Evolutionary conservation across 2,329 filamentous ascomycete species (phyloP), one percentile per base, ranked within the genome.

Genomic region (Teratosphaeria pseudoeucalypti): DNA sequence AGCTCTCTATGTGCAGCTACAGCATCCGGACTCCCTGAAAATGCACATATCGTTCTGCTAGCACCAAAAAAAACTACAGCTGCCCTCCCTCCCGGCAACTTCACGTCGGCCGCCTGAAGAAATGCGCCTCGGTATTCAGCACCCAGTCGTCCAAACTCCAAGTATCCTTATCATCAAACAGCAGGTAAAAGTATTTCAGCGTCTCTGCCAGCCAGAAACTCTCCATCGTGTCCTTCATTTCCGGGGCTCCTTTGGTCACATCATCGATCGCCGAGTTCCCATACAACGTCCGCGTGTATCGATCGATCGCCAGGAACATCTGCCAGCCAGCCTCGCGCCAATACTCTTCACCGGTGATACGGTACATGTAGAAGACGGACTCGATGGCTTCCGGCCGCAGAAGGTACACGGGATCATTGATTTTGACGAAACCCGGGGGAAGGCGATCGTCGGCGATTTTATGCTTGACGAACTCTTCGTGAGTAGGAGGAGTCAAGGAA

Each of bases 311-410:
- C 63, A 85, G 76, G 71, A 90, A 96, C 89, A 96, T 95, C 56
- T 79, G 78, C 91, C 91, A 96, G 16, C 89, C 92, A 65, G 87
- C 86, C 32, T 95, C 89, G 71, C 87, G 86, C 81, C 89, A 90
- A 4, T 75, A 73, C 1, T 80, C 75, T 64, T 94, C 87, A 55
- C 90, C 91, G 0, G 90, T 95, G 73, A 95, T 90, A 70, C 91
- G 88, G 76, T 95, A 94, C 79, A 95, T 86, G 75, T 92, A 89
- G 81, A 90, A 95, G 14, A 95, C 85, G 0, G 87, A 90, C 69
- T 95, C 90, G 66, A 95, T 91, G 0, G 89, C 89, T 77, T 95
- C 90, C 23, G 90, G 89, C 26, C 77, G 71, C 3, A 79, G 67
- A 34, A 79, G 67, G 65, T 77, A 79, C 19, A 72, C 68, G 23